A percentile compares a stretch with the other conserved stretches of the same genome.
Conservation (phyloP, 371 early-diverging fungal species). For the Syncephalastrum contaminatum region DNA sequence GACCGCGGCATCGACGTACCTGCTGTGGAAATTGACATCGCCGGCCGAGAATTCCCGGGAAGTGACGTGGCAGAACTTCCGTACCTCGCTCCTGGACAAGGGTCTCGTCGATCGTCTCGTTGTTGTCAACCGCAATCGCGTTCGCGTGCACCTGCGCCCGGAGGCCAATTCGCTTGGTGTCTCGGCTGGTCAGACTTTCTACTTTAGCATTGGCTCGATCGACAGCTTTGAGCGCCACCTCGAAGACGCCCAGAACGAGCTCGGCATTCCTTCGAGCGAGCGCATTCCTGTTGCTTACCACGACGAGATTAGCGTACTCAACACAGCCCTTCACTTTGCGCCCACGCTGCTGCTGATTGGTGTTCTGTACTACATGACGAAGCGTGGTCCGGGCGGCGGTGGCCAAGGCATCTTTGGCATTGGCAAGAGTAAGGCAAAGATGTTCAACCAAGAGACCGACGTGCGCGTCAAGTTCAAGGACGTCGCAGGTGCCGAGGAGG, state of each 20-base stretch:
- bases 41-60: slow-evolving; percentile 56
- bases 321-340: slow-evolving; percentile 82
- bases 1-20: slow-evolving; percentile 49
- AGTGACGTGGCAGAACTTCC: slow-evolving; percentile 94
- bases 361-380: slow-evolving; percentile 81
- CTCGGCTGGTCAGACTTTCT: slow-evolving; percentile 37
- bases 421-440: slow-evolving; percentile 93
- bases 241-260: slow-evolving; percentile 88
- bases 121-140: slow-evolving; percentile 83
- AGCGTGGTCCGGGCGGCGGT: slow-evolving; percentile 73
- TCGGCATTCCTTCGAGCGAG: slow-evolving; percentile 86
- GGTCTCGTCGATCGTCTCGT: slow-evolving; percentile 89
- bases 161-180: slow-evolving; percentile 61
- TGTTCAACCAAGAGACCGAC: slow-evolving; percentile 96
- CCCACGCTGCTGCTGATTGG: slow-evolving; percentile 93
- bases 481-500: slow-evolving; percentile 99
- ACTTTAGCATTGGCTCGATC: slow-evolving; percentile 94
- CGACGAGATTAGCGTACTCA: slow-evolving; percentile 71
- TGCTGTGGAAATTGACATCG: slow-evolving; percentile 52
- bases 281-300: slow-evolving; percentile 89
- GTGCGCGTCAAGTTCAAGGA: slow-evolving; percentile 98
- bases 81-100: slow-evolving; percentile 83
- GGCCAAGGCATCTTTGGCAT: slow-evolving; percentile 91
- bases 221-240: slow-evolving; percentile 92
- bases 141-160: slow-evolving; percentile 76